These are phyloP conservation scores for Fusarium goolgardi DNA, from an alignment of 2,329 filamentous ascomycete species.

Conservation along the genomic window DNA sequence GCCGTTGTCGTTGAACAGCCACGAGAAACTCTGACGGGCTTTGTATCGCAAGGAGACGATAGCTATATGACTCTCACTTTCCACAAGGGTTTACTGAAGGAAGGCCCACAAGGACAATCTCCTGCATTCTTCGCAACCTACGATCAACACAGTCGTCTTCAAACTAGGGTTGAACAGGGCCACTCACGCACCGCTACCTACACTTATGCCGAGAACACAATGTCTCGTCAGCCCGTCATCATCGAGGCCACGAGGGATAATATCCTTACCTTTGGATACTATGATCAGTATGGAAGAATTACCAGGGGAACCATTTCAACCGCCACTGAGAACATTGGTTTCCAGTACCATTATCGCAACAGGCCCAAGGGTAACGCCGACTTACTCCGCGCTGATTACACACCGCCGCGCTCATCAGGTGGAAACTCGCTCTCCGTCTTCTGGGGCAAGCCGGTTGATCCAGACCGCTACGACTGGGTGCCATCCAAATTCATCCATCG, in stretches of 20 bases:
- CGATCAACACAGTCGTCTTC: background rate
- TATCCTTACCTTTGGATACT: constrained; percentile 23
- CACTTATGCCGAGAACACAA: constrained; percentile 21
- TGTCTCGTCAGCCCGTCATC: constrained; percentile 15
- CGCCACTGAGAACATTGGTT: constrained; percentile 8
- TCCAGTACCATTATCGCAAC: constrained; percentile 32
- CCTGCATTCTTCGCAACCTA: constrained; percentile 2
- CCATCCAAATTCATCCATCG: constrained; percentile 28
- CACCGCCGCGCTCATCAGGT: background rate
- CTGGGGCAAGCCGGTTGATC: constrained; percentile 34
- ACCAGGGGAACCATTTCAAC: constrained; percentile 16
- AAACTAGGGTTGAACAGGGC: background rate
- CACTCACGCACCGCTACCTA: constrained; percentile 13
- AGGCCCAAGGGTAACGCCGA: constrained; percentile 29
- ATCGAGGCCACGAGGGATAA: constrained; percentile 15
- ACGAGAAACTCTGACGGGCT: constrained; percentile 1
- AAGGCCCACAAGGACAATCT: background rate
- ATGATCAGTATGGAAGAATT: constrained; percentile 35
- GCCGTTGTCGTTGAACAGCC: constrained; percentile 1
- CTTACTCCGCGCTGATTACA: constrained; percentile 33
- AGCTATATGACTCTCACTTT: constrained; percentile 5
- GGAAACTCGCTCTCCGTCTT: constrained; percentile 31
- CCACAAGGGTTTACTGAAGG: background rate
- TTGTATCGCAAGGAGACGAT: constrained; percentile 3
- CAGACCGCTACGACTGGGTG: constrained; percentile 35